phyloP scores from a whole-genome alignment of 495 filamentous ascomycete species.

The Lasiosphaeria ovina region DNA sequence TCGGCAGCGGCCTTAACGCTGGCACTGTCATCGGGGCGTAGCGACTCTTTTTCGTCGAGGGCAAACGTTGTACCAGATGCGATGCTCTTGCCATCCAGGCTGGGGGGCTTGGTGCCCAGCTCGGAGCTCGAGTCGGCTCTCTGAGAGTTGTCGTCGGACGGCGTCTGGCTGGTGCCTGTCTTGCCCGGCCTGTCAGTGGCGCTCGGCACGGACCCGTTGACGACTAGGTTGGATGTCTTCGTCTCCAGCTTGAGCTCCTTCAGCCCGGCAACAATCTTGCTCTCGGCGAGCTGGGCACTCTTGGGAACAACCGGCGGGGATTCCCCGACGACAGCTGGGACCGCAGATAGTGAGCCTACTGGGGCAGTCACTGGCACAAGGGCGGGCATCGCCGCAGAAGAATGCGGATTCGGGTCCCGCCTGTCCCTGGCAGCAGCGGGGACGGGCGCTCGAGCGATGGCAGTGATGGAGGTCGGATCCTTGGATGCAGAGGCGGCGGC shows the following conservation, averaged over 20 bases:
- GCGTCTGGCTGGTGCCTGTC: slow-evolving; percentile 38
- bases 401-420: slow-evolving; percentile 7
- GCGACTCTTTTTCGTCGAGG: slow-evolving; percentile 90
- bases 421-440: slow-evolving; percentile 11
- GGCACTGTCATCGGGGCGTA: slow-evolving; percentile 90
- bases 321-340: slow-evolving; percentile 12
- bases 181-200: slow-evolving; percentile 32
- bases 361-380: slow-evolving; percentile 1
- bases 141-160: slow-evolving; percentile 49
- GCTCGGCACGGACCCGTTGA: slow-evolving; percentile 47
- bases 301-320: slow-evolving; percentile 16
- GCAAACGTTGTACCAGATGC: slow-evolving; percentile 88
- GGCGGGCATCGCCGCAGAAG: not conserved
- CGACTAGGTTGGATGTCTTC: slow-evolving; percentile 46
- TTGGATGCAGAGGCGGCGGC: slow-evolving; percentile 56
- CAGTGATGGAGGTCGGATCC: slow-evolving; percentile 36
- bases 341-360: not conserved
- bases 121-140: slow-evolving; percentile 66
- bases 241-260: slow-evolving; percentile 37
- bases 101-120: slow-evolving; percentile 79
- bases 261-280: slow-evolving; percentile 37
- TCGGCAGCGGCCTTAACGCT: slow-evolving; percentile 82
- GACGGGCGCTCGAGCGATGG: slow-evolving; percentile 26
- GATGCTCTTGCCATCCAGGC: slow-evolving; percentile 86
- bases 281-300: slow-evolving; percentile 7